A percentile compares a stretch with the other conserved stretches of the same genome.
phyloP scores from a whole-genome alignment of 2,329 filamentous ascomycete species.

The Epichloe brachyelytri region DNA sequence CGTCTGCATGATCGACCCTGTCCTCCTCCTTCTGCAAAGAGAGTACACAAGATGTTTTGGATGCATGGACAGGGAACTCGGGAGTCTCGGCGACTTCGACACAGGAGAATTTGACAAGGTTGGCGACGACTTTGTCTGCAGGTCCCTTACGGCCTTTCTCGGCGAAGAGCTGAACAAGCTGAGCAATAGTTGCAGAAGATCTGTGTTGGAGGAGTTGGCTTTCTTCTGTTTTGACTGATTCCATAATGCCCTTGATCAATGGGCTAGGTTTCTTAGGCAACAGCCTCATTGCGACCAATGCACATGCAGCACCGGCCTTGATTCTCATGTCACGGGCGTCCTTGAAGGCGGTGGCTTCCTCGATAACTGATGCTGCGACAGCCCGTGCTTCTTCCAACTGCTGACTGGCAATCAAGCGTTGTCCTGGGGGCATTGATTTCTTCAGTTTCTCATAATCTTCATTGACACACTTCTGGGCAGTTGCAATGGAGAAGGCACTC shows the following conservation, averaged over 20 bases:
- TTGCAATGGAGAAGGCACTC: slow-evolving; percentile 76
- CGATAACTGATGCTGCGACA: slow-evolving; percentile 57
- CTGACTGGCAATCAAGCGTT: slow-evolving; percentile 71
- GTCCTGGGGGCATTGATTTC: slow-evolving; percentile 76
- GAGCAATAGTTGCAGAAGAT: slow-evolving; percentile 73
- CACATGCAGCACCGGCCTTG: slow-evolving; percentile 73
- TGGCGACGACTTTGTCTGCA: slow-evolving; percentile 90
- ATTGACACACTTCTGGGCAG: slow-evolving; percentile 76
- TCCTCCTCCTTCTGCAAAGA: slow-evolving; percentile 97
- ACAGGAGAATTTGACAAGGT: slow-evolving; percentile 93
- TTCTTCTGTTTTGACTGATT: slow-evolving; percentile 91
- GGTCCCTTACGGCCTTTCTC: slow-evolving; percentile 67
- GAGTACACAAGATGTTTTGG: slow-evolving; percentile 67
- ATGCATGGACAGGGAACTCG: slow-evolving; percentile 75
- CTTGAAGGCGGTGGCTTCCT: slow-evolving; percentile 69
- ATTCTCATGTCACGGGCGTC: slow-evolving; percentile 74
- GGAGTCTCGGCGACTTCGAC: slow-evolving; percentile 96
- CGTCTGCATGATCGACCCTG: slow-evolving; percentile 80
- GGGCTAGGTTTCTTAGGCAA: slow-evolving; percentile 88
- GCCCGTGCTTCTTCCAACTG: slow-evolving; percentile 66
- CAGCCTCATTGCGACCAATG: slow-evolving; percentile 73
- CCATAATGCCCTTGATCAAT: slow-evolving; percentile 95
- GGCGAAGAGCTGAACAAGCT: slow-evolving; percentile 76
- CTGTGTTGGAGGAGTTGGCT: slow-evolving; percentile 78
- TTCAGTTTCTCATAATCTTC: slow-evolving; percentile 82